Base-by-base conservation (phyloP, 768 basidiomycete genomes). In the Tremella fuciformis region DNA sequence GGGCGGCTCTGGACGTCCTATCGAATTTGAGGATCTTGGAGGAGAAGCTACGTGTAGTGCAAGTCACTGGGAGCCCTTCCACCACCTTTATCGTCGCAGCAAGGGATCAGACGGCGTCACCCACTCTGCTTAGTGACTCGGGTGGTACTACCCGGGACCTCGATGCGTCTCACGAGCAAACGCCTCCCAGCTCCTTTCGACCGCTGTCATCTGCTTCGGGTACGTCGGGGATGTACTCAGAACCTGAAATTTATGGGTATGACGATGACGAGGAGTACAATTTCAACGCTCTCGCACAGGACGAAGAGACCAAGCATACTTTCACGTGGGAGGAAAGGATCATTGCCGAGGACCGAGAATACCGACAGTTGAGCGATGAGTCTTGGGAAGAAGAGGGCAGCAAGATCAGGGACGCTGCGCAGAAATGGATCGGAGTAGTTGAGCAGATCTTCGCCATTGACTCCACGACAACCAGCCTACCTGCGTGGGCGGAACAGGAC, bases 1-100 rank as follows among this genome's bases (percentile, higher is more conserved):
- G 83, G 51, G 83, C 86, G 0, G 90, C 91, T 1, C 77, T 97
- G 53, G 91, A 92, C 60, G 88, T 96, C 0, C 83, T 98, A 26
- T 82, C 86, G 4, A 81, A 84, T 39, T 82, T 98, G 41, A 83
- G 90, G 38, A 85, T 84, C 26, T 78, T 97, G 18, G 94, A 97
- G 73, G 90, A 92, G 70, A 77, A 78, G 8, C 84, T 83, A 39
- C 83, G 94, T 4, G 29, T 34, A 2, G 74, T 62, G 13, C 15
- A 40, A 8, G 16, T n/a, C n/a, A 22, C 19, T 1, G 2, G 26
- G 38, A 46, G 6, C 22, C 42, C 29, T 11, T 6, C 29, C 29
- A 6, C 29, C 29, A 34, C 11, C 29, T 34, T 34, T 11, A 34
- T 34, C 11, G 6, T 6, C 29, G 6, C 4, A 11, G 6, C 11